Evolutionary conservation across 1,139 yeast species (phyloP).

Genomic region (Protomyces inouyei): DNA sequence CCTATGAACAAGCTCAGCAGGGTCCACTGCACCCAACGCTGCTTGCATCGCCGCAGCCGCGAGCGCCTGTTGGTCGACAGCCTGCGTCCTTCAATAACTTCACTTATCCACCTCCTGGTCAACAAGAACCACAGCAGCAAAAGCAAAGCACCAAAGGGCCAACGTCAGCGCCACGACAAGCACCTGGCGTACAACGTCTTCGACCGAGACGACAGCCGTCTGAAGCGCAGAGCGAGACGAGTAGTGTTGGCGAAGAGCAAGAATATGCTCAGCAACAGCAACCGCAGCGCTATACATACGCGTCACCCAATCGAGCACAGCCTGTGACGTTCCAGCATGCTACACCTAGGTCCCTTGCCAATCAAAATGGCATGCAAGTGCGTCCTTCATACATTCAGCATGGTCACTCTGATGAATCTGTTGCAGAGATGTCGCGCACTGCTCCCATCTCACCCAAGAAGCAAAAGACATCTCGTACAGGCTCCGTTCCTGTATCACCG

Average conservation of each 20-base stretch:
- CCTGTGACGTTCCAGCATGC: background rate
- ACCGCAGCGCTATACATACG: background rate
- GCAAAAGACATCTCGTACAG: background rate
- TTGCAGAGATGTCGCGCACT: background rate
- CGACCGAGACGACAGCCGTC: background rate
- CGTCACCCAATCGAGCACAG: background rate
- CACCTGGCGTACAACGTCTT: background rate
- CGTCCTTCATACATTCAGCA: background rate
- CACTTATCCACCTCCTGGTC: slow-evolving; percentile 5
- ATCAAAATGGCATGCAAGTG: background rate
- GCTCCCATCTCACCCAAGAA: background rate
- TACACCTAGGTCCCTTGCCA: background rate
- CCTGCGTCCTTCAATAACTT: slow-evolving; percentile 24
- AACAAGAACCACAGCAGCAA: background rate
- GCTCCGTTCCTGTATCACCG: background rate
- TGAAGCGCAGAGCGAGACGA: background rate
- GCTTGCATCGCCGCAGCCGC: slow-evolving; percentile 2
- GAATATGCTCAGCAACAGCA: background rate
- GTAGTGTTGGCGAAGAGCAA: background rate
- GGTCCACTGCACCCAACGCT: background rate
- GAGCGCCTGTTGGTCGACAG: slow-evolving; percentile 1
- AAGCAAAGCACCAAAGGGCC: background rate
- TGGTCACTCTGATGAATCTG: background rate
- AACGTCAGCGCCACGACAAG: background rate
- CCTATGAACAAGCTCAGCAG: background rate